Percentiles rank a stretch among this genome's conserved stretches.
Evolutionary conservation across 306 rosid species (phyloP).

Genomic region (Cucumis hystrix): DNA sequence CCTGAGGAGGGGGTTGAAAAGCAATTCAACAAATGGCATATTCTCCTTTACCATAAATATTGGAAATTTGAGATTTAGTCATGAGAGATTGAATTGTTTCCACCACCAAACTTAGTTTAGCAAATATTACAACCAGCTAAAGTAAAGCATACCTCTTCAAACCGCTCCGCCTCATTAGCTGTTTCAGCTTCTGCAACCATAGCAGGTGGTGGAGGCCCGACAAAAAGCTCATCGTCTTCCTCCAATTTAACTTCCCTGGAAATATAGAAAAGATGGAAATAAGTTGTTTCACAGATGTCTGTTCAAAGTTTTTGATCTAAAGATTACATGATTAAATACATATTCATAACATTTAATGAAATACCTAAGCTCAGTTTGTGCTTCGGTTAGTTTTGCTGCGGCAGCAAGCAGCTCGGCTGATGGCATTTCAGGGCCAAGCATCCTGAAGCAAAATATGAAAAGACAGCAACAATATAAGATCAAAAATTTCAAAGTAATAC

Average conservation of each 20-base stretch:
- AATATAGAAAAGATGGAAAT: constrained; percentile 6
- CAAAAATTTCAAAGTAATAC: neutral
- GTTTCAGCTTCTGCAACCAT: constrained; percentile 74
- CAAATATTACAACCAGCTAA: neutral
- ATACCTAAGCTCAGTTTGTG: constrained; percentile 70
- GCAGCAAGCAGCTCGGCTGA: constrained; percentile 90
- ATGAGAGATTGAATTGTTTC: neutral
- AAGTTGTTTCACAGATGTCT: neutral
- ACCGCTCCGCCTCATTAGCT: constrained; percentile 88
- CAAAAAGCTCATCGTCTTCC: constrained; percentile 46
- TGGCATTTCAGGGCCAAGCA: constrained; percentile 91
- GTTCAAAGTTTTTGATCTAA: neutral
- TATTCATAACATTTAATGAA: neutral
- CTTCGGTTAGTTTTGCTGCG: constrained; percentile 91
- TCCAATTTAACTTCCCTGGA: constrained; percentile 63
- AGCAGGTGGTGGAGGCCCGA: constrained; percentile 91
- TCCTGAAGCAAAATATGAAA: constrained; percentile 28
- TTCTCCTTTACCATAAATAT: neutral
- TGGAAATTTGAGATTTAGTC: neutral
- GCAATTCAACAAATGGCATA: neutral
- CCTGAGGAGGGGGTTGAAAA: neutral
- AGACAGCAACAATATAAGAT: neutral
- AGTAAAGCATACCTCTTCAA: constrained; percentile 63
- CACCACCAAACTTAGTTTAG: neutral
- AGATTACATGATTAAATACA: neutral